phyloP scores from a whole-genome alignment of 306 rosid genomes.

The Alnus glutinosa region DNA sequence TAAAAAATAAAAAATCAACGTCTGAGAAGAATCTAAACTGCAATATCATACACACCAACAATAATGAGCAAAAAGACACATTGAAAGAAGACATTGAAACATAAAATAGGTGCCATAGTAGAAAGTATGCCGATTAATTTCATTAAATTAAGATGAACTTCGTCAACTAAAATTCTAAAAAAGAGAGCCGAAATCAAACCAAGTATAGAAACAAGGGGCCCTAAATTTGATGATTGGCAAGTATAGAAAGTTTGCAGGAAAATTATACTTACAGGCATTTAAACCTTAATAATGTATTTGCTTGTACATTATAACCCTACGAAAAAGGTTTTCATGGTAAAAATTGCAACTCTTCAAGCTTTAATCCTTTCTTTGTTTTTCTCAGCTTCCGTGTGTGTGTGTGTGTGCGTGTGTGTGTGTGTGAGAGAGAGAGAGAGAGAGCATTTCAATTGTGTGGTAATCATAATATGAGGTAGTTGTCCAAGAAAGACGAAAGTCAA shows the following conservation, averaged over 20 bases:
- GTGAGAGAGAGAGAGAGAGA: no score
- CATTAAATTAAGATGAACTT: background rate
- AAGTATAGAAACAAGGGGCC: background rate
- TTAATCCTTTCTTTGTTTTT: no score
- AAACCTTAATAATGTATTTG: background rate
- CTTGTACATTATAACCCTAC: background rate
- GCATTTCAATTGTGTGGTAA: background rate
- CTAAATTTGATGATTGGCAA: background rate
- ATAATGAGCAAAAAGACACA: no score
- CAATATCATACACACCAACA: no score
- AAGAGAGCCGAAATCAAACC: background rate
- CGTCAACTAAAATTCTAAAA: background rate
- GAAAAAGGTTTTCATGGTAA: background rate
- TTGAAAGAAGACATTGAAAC: background rate
- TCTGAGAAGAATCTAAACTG: no score
- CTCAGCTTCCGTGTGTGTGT: no score
- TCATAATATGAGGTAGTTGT: background rate
- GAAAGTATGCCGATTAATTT: background rate
- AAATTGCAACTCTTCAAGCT: background rate
- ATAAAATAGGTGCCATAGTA: background rate
- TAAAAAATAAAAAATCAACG: no score
- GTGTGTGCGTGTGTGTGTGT: no score
- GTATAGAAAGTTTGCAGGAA: background rate
- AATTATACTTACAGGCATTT: background rate
- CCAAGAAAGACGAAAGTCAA: background rate